phyloP scores from a whole-genome alignment of 148 eudicot species.

The Cornus suecica region DNA sequence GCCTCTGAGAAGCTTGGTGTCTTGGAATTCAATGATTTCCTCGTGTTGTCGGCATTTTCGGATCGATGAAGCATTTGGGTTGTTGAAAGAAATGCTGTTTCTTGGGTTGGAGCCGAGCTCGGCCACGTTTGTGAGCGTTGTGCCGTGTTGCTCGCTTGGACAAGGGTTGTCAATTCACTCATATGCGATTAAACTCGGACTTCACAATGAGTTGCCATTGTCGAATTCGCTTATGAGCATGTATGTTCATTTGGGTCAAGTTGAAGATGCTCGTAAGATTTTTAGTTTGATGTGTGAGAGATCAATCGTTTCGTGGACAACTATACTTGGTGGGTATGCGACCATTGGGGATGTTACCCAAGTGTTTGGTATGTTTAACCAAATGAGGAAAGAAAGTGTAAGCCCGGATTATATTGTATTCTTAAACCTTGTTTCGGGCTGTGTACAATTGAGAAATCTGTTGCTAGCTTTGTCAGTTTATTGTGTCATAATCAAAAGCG shows the following conservation, averaged over 20 bases:
- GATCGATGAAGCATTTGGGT: neutral
- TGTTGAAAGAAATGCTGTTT: neutral
- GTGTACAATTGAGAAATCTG: neutral
- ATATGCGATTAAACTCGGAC: neutral
- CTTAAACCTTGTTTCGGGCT: neutral
- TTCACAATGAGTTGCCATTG: neutral
- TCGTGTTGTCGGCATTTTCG: neutral
- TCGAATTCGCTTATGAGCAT: neutral
- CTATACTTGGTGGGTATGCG: neutral
- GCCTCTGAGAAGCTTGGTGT: neutral
- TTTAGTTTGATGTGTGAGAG: neutral
- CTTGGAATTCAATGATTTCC: neutral
- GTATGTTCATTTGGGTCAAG: neutral
- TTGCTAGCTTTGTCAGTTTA: neutral
- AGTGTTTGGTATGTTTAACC: neutral
- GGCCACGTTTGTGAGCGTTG: neutral
- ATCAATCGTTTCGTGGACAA: neutral
- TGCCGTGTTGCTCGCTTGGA: neutral
- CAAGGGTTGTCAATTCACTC: conserved; percentile 1
- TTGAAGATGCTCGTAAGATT: neutral
- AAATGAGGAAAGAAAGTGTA: neutral
- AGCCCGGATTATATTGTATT: neutral
- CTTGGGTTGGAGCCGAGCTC: neutral
- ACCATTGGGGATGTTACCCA: neutral
- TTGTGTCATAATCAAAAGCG: neutral